Base-by-base conservation (phyloP, 2,329 filamentous ascomycete genomes). In the Tolypocladium ophioglossoides region DNA sequence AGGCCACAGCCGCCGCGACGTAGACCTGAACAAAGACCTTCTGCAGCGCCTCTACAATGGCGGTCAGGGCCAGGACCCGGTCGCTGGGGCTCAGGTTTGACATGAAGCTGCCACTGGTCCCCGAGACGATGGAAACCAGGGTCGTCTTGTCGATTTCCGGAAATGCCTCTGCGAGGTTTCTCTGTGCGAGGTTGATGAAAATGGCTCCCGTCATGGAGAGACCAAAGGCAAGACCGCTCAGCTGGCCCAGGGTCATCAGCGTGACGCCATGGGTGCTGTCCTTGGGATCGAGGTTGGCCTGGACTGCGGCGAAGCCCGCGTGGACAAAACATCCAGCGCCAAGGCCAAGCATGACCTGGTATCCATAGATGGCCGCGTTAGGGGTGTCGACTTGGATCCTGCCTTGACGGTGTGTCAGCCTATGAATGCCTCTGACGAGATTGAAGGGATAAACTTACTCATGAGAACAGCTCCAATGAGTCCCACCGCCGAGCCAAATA, bases 221-320 rank as follows among this genome's bases (percentile, higher is more conserved):
- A 1, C 63, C 60, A 48, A 72, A 60, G 8, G 66, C 64, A n/a
- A 64, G 61, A 22, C 68, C 67, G n/a, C 55, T 55, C 12, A 70
- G 58, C 54, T 72, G 68, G 2, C 60, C 64, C 9, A 66, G 56
- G 14, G 63, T 66, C 51, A 71, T 69, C 59, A 69, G 68, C 16
- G 16, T 37, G 34, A 72, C 63, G 2, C 64, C 65, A 16, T 60
- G 52, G 1, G 65, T 53, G 6, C 68, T 59, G 9, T 65, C 56
- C 2, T 58, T 50, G 10, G 65, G 61, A 4, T 58, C 49, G 6
- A 68, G 66, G 8, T 63, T 64, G 2, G 63, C 62, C 47, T 69
- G 68, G 0, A 64, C 68, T 18, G 72, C 64, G 1, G 68, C 62
- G 55, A 68, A 72, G 16, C 59, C 56, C 0, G 68, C 63, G 54